Evolutionary conservation across 108 stramenopile genomes (phyloP), one percentile per base, ranked within the genome.

Genomic region (Poteriospumella lacustris): DNA sequence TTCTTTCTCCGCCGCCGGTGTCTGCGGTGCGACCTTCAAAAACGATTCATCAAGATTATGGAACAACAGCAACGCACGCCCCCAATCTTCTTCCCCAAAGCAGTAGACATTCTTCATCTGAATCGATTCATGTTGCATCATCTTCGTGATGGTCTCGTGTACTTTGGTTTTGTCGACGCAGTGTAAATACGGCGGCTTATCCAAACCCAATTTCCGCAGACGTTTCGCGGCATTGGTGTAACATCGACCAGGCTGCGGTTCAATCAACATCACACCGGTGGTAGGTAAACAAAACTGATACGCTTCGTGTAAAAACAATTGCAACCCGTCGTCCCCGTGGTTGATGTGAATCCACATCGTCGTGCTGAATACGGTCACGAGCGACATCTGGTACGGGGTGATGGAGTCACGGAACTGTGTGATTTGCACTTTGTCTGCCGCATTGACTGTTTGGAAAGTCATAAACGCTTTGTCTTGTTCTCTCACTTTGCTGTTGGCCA

Each of bases 321-420:
- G 28, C n/a, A 77, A 29, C 19, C 76, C 76, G 34, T 58, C 76
- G 40, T 77, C 76, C 2, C 76, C 76, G 39, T 62, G 39, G 40
- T 77, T 77, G 12, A 77, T 39, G 59, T 77, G 76, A 59, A 77
- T 77, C 76, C 76, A 77, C 76, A 60, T 77, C 26, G 76, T 77
- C 40, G 42, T 42, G n/a, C 38, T 39, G 59, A 77, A 77, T 0
- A 39, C 26, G 39, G 59, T 34, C 19, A 77, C 41, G 29, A 77
- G 34, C 36, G 19, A 36, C 24, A 34, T 52, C 36, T 1, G 0
- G 73, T 56, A 56, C 15, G 24, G 24, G 24, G 15, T 56, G 19
- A 56, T 56, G 15, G 24, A 56, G 15, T 56, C 24, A 56, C 24
- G 15, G 52, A 56, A 56, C 24, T 31, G 33, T 24, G 28, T 34